Conservation (phyloP, 441 rosid genomes). For the Raphanus hybrid region DNA sequence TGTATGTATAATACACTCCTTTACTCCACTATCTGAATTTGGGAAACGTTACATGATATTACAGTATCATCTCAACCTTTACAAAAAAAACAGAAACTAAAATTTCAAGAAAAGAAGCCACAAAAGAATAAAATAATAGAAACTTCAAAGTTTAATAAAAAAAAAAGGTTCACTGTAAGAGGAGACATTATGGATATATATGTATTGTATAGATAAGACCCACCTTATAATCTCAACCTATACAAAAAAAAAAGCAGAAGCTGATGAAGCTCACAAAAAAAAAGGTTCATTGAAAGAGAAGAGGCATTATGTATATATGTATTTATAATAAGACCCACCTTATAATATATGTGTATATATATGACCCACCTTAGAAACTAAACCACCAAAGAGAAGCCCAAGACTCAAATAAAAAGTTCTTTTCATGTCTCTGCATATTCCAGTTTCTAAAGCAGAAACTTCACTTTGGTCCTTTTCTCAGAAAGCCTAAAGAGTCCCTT, state of each 20-base stretch:
- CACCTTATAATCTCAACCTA: conserved; percentile 51
- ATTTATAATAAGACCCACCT: conserved; percentile 34
- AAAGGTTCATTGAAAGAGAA: neutral
- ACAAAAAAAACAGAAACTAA: conserved; percentile 49
- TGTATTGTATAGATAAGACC: neutral
- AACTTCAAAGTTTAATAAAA: conserved; percentile 43
- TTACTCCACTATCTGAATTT: conserved; percentile 27
- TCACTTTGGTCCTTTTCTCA: conserved; percentile 45
- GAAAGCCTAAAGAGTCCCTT: conserved; percentile 27
- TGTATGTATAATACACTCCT: neutral
- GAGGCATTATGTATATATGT: conserved; percentile 20
- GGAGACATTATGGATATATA: conserved; percentile 25
- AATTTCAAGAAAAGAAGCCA: conserved; percentile 34
- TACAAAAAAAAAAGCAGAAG: conserved; percentile 46
- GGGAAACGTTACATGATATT: conserved; percentile 50
- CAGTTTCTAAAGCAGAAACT: conserved; percentile 49
- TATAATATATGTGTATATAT: conserved; percentile 13
- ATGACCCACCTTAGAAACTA: conserved; percentile 35
- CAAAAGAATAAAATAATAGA: conserved; percentile 8
- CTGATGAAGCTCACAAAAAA: neutral
- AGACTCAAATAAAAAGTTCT: conserved; percentile 44
- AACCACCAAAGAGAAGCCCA: conserved; percentile 35
- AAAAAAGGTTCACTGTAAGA: conserved; percentile 37
- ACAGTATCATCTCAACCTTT: conserved; percentile 69
- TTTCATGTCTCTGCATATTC: conserved; percentile 51